Percentiles rank a stretch among this genome's conserved stretches.
These are phyloP conservation scores for Chenopodium album DNA, from an alignment of 148 eudicot genomes.

Conservation along the genomic window DNA sequence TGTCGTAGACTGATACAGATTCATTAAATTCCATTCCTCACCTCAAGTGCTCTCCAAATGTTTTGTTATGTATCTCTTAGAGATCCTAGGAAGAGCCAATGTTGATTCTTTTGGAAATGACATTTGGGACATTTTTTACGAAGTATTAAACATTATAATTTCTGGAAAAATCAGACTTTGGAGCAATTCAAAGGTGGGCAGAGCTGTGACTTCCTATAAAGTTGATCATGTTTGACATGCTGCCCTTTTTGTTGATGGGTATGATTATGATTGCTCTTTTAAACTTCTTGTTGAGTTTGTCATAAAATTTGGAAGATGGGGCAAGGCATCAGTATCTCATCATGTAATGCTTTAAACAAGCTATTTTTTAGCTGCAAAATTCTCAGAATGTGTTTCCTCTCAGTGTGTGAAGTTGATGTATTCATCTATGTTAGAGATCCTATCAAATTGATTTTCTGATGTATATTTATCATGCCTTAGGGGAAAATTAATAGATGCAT, in stretches of 20 bases:
- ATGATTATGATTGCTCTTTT: background rate
- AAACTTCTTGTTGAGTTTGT: background rate
- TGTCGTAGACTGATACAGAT: background rate
- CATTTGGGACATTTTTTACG: background rate
- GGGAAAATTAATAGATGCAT: conserved; percentile 87
- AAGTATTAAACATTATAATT: background rate
- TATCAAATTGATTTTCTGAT: conserved; percentile 9
- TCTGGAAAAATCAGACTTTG: background rate
- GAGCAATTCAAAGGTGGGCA: background rate
- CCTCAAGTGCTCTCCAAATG: background rate
- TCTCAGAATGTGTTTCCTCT: background rate
- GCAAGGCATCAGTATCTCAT: background rate
- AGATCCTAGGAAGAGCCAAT: background rate
- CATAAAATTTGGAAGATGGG: background rate
- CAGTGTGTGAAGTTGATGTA: background rate
- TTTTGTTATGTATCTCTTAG: background rate
- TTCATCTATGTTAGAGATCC: background rate
- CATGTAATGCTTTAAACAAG: conserved; percentile 1
- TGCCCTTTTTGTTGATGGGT: background rate
- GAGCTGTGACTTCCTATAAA: background rate
- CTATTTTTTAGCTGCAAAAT: background rate
- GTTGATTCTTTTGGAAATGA: background rate
- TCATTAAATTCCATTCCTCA: background rate
- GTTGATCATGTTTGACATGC: background rate
- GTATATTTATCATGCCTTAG: conserved; percentile 32